Evolutionary conservation across 75 land plant species (phyloP), one percentile per base, ranked within the genome.

Genomic region (Cryptomeria japonica): DNA sequence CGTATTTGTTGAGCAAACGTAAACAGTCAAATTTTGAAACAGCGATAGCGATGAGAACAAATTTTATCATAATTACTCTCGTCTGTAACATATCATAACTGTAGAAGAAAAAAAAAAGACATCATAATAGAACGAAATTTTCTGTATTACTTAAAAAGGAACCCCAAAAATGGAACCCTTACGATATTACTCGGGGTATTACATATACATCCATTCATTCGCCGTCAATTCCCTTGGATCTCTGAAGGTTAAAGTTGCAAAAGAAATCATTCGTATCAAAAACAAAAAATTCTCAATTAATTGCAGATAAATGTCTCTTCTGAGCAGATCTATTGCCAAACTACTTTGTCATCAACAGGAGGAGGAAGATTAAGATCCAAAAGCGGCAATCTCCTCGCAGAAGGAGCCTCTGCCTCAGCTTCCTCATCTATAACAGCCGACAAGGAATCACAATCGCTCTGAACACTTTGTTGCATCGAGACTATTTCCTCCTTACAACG

Each of bases 371-470:
- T 82, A 13, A 82, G 84, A n/a, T 82, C 84, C 15, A n/a, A 46
- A 4, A 82, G 49, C 25, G 31, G 47, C 28, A 46, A 25, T 7
- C 51, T 82, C 32, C 2, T 82, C n/a, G 49, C 51, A n/a, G 47
- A 34, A 34, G 77, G 49, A 39, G 77, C 37, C 13, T 11, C 34
- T 2, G 77, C 53, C 53, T 82, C 32, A 0, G 16, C 13, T 28
- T 46, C 84, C 1, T 22, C 84, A 32, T 82, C 84, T 28, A 82
- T 10, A 46, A 82, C 16, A 22, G 31, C 84, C 7, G 84, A 82
- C n/a, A n/a, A 82, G 1, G 84, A 82, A 82, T 82, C 84, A 44
- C 49, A 82, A 82, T 82, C 51, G 84, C 84, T 82, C 2, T 44
- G 49, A 46, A 31, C 11, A 5, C 28, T 82, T 46, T 10, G 37